Evolutionary conservation across 2,329 filamentous ascomycete genomes (phyloP), one percentile per base, ranked within the genome.

Genomic region (Magnaporthiopsis poae): DNA sequence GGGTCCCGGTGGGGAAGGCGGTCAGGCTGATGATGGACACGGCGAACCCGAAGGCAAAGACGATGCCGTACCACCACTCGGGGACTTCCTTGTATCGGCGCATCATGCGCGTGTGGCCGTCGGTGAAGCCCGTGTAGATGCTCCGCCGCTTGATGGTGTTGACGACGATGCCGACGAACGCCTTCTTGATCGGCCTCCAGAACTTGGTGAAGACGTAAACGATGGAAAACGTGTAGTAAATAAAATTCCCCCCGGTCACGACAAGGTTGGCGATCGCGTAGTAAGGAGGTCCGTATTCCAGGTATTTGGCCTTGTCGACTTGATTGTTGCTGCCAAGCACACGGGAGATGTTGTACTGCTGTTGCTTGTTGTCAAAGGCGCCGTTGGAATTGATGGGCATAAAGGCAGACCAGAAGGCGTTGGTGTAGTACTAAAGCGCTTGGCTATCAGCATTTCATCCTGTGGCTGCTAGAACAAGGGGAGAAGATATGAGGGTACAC

Each of bases 341-440:
- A 5, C 74, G 76, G 56, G 75, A 73, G 3, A 81, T 78, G 12
- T 77, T 75, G 68, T 81, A 83, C 0, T 72, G 69, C 0, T 71
- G 76, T 1, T 76, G 79, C 3, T 77, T 76, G 66, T 83, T 80
- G 63, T 80, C 77, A 60, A 81, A 83, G 27, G 79, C 79, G 0
- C 74, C 74, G 1, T 76, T 78, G 0, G 79, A 79, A 73, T 83
- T 83, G 71, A 82, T 81, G 8, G 81, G 81, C 4, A 83, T 73
- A 61, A 80, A 83, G 0, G 75, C 79, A 0, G 80, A 77, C 66
- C 77, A 75, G 68, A 77, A 78, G 36, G 77, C 78, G 68, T 81
- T 82, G 36, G 61, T 74, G 72, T 79, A 80, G 72, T 77, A 80
- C 46, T 56, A 5, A 3, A 46, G 13, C 13, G 39, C 18, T 56